Conservation (phyloP, 2,329 filamentous ascomycete genomes). For the Aspergillus amoenus region DNA sequence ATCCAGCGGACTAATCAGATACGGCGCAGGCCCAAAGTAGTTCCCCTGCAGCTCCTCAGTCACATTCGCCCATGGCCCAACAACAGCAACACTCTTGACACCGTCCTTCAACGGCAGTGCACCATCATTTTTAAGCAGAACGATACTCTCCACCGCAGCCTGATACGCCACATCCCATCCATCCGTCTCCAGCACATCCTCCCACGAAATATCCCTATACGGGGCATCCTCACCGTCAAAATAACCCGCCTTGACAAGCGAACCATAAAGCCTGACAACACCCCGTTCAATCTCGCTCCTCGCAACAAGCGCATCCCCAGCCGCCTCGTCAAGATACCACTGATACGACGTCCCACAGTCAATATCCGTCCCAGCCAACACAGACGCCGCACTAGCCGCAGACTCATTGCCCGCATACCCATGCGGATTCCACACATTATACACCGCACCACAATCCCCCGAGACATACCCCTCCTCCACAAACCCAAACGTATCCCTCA, state of each 20-base stretch:
- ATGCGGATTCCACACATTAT: conserved; percentile 59
- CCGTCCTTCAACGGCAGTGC: conserved; percentile 45
- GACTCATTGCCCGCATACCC: conserved; percentile 47
- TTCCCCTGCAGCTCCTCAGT: conserved; percentile 60
- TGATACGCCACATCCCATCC: conserved; percentile 57
- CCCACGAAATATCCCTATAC: conserved; percentile 55
- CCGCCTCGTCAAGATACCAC: conserved; percentile 45
- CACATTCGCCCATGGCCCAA: conserved; percentile 61
- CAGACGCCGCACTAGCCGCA: conserved; percentile 48
- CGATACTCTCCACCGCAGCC: conserved; percentile 50
- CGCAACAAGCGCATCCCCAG: conserved; percentile 45
- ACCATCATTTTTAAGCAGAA: conserved; percentile 55
- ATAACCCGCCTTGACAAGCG: conserved; percentile 52
- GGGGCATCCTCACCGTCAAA: conserved; percentile 47
- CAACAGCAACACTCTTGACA: conserved; percentile 49
- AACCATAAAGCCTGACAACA: conserved; percentile 50
- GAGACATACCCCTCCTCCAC: conserved; percentile 61
- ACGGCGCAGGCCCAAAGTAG: conserved; percentile 58
- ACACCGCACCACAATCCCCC: conserved; percentile 64
- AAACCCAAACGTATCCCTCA: conserved; percentile 67
- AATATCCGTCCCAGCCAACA: conserved; percentile 55
- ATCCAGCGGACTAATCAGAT: conserved; percentile 53
- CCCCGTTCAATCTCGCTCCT: conserved; percentile 48
- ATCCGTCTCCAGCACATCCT: conserved; percentile 56
- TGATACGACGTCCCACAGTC: conserved; percentile 54